Evolutionary conservation across 345 rosid genomes (phyloP), one percentile per base, ranked within the genome.

Genomic region (Viola odorata): DNA sequence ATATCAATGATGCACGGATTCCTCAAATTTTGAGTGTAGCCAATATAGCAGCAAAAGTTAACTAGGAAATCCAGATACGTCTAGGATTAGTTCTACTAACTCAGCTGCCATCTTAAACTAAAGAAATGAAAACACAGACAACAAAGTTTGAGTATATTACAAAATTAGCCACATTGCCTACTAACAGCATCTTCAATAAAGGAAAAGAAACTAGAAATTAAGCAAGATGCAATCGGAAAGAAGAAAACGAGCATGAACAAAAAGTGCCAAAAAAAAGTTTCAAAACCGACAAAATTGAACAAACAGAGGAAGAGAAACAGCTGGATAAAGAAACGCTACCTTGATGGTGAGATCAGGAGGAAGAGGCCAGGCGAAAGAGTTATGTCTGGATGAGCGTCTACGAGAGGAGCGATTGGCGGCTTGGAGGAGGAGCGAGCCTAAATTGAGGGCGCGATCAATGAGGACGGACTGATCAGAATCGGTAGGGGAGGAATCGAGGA

Each of bases 341-440:
- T 85, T 85, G 70, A 85, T 66, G 58, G 96, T 88, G 63, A 91
- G 94, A 70, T 91, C 94, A 12, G 85, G 74, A 65, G 94, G 94
- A 14, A 91, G 83, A 45, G 74, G 73, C 97, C 97, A 91, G 17
- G 84, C 58, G 12, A 67, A 47, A 60, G 80, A 81, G 66, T 91
- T 91, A 69, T 86, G 91, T 55, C 53, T 40, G 62, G 86, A 51
- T 66, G 94, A 95, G 56, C 88, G 94, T 37, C 78, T 84, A 9
- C 94, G 69, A 54, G 85, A 69, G 39, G 91, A 86, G 32, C 81
- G 86, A 38, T 81, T 82, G 50, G 83, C 86, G 10, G 91, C 82
- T 55, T 82, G 77, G 15, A 82, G 77, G 66, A 91, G 84, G 15
- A 82, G 60, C 39, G 86, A 75, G 17, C 87, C 86, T n/a, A 90